Conservation (phyloP, 1,284 basidiomycete species). For the Leccinum fuscescens region DNA sequence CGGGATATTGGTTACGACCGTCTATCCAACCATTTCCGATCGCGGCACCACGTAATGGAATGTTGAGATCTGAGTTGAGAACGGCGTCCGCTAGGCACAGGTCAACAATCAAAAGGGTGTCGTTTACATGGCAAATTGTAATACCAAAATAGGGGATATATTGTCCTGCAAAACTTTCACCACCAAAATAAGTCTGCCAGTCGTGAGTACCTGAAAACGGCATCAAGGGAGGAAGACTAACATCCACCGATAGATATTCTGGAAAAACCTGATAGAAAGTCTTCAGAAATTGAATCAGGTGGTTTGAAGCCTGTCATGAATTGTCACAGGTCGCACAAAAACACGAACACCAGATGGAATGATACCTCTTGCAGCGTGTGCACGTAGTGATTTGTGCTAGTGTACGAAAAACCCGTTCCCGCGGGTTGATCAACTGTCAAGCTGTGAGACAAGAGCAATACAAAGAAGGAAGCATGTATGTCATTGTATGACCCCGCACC, state of each 20-base stretch:
- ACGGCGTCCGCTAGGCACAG: slow-evolving; percentile 68
- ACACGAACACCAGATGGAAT: neutral
- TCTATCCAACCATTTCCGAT: slow-evolving; percentile 99
- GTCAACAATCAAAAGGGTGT: slow-evolving; percentile 12
- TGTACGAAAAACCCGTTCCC: slow-evolving; percentile 92
- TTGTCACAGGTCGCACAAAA: neutral
- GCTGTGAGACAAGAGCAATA: slow-evolving; percentile 10
- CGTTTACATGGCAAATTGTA: slow-evolving; percentile 14
- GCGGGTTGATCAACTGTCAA: slow-evolving; percentile 87
- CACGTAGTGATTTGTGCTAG: slow-evolving; percentile 82
- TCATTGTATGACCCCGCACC: slow-evolving; percentile 46
- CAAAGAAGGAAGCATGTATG: neutral
- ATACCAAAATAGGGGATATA: slow-evolving; percentile 94
- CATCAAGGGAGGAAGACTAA: slow-evolving; percentile 42
- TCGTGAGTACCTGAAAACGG: slow-evolving; percentile 11
- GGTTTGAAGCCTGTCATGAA: slow-evolving; percentile 63
- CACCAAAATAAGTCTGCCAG: slow-evolving; percentile 82
- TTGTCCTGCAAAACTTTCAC: slow-evolving; percentile 98
- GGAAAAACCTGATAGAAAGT: slow-evolving; percentile 93
- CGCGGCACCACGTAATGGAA: slow-evolving; percentile 75
- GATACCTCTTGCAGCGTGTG: slow-evolving; percentile 74
- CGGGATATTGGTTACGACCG: slow-evolving; percentile 82
- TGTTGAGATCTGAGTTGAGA: slow-evolving; percentile 57
- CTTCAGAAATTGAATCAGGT: slow-evolving; percentile 81
- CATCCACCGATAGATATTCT: slow-evolving; percentile 81